Conservation (phyloP, 352 stramenopile species). For the Halophytophthora batemanensis region DNA sequence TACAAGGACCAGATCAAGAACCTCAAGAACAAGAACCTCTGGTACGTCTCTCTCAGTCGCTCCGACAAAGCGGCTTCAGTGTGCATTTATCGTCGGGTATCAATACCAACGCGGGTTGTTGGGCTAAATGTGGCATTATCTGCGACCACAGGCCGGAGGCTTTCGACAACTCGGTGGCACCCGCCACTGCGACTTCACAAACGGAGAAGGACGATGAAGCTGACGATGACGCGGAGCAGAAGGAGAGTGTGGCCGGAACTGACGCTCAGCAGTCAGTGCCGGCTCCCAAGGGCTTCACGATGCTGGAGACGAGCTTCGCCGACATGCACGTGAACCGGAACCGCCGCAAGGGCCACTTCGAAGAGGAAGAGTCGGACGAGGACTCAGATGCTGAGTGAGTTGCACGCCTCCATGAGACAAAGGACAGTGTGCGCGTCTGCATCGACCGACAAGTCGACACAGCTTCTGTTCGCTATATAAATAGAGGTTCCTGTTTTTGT, state of each 20-base stretch:
- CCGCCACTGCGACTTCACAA: not conserved
- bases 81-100: too few species aligned
- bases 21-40: constrained; percentile 92
- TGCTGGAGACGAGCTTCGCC: constrained; percentile 48
- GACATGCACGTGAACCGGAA: constrained; percentile 75
- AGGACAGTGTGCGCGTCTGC: not conserved
- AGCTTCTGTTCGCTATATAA: constrained; percentile 20
- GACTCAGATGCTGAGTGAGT: constrained; percentile 46
- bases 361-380: constrained; percentile 68
- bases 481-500: constrained; percentile 34
- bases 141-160: constrained; percentile 40
- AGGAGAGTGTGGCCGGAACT: constrained; percentile 13
- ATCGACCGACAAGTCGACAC: constrained; percentile 10
- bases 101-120: too few species aligned
- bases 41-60: constrained; percentile 41
- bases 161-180: constrained; percentile 34
- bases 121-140: not conserved
- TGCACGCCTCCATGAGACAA: not conserved
- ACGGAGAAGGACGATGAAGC: constrained; percentile 20
- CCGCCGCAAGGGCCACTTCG: constrained; percentile 69
- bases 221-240: constrained; percentile 12
- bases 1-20: constrained; percentile 99
- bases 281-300: constrained; percentile 48
- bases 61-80: not conserved
- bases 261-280: constrained; percentile 6